Evolutionary conservation across 1,284 basidiomycete genomes (phyloP).

Genomic region (Omphalotus olearius): DNA sequence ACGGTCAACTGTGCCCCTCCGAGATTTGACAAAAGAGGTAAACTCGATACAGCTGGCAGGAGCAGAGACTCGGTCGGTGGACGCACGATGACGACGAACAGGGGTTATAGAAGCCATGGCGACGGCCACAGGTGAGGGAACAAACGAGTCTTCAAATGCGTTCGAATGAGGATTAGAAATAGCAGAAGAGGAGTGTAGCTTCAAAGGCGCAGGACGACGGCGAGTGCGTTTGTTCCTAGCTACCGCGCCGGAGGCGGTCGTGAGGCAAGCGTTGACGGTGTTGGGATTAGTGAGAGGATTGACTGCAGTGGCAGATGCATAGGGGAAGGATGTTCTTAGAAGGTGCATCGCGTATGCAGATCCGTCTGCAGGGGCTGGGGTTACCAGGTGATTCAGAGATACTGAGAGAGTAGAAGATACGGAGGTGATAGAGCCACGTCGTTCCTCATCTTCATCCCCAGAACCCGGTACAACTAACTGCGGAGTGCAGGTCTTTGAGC

Average conservation of each 20-base stretch:
- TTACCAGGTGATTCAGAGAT: slow-evolving; percentile 8
- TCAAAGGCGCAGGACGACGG: slow-evolving; percentile 16
- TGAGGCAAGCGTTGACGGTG: neutral
- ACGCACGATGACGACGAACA: neutral
- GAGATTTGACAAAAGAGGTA: too few relatives aligned
- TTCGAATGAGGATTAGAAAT: neutral
- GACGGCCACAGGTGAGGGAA: slow-evolving; percentile 5
- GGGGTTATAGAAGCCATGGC: slow-evolving; percentile 3
- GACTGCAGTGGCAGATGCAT: neutral
- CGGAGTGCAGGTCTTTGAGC: neutral
- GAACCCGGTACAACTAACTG: neutral
- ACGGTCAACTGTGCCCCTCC: too few relatives aligned
- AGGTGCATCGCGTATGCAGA: slow-evolving; percentile 10
- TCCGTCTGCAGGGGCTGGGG: slow-evolving; percentile 1
- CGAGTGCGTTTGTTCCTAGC: slow-evolving; percentile 8
- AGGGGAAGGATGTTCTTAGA: neutral
- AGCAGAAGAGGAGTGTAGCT: slow-evolving; percentile 8
- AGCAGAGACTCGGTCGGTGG: neutral
- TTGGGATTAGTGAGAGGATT: neutral
- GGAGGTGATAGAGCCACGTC: slow-evolving; percentile 1
- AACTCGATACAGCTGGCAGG: too few relatives aligned
- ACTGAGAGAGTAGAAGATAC: slow-evolving; percentile 7
- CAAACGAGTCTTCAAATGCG: slow-evolving; percentile 13
- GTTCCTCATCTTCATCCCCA: slow-evolving; percentile 1
- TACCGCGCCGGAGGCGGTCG: neutral